A percentile compares a stretch with the other conserved stretches of the same genome.
phyloP scores from a whole-genome alignment of 352 stramenopile genomes.

The Phytophthora chlamydospora region DNA sequence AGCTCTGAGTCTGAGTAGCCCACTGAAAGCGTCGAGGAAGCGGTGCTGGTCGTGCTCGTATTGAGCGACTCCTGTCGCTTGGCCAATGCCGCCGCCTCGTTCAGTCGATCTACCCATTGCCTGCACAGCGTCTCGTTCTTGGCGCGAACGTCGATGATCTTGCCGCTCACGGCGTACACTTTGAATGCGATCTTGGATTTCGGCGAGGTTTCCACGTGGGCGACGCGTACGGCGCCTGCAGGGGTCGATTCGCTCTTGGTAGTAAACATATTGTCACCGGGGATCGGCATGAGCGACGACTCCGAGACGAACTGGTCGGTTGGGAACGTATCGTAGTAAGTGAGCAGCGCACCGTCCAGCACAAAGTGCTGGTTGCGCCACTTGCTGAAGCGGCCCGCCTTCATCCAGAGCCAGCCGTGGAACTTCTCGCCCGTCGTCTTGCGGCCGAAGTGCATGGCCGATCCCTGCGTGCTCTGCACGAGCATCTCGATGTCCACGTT shows the following conservation, averaged over 20 bases:
- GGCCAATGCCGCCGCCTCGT: slow-evolving; percentile 65
- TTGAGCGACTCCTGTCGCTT: slow-evolving; percentile 84
- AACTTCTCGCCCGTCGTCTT: slow-evolving; percentile 74
- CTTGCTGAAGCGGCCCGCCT: slow-evolving; percentile 78
- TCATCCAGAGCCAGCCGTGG: slow-evolving; percentile 87
- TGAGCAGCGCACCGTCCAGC: slow-evolving; percentile 73
- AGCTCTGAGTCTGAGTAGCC: slow-evolving; percentile 79
- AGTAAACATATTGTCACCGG: slow-evolving; percentile 69
- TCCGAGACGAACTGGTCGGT: slow-evolving; percentile 77
- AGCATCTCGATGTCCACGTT: slow-evolving; percentile 87
- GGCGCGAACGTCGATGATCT: slow-evolving; percentile 82
- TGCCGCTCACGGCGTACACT: slow-evolving; percentile 81
- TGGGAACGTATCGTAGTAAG: slow-evolving; percentile 87
- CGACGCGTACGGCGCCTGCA: slow-evolving; percentile 70
- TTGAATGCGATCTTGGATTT: slow-evolving; percentile 88
- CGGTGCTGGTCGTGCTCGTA: slow-evolving; percentile 74
- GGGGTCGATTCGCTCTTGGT: slow-evolving; percentile 77
- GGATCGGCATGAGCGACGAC: slow-evolving; percentile 60
- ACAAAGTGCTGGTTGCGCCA: slow-evolving; percentile 90
- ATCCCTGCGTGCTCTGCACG: slow-evolving; percentile 81
- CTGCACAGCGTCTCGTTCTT: slow-evolving; percentile 80
- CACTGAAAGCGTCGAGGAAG: slow-evolving; percentile 64
- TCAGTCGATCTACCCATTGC: slow-evolving; percentile 79
- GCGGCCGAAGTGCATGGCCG: slow-evolving; percentile 70
- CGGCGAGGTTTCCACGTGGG: slow-evolving; percentile 73